Percentiles rank a stretch among this genome's conserved stretches.
Conservation (phyloP, 495 filamentous ascomycete species). For the Penicillium psychrofluorescens region DNA sequence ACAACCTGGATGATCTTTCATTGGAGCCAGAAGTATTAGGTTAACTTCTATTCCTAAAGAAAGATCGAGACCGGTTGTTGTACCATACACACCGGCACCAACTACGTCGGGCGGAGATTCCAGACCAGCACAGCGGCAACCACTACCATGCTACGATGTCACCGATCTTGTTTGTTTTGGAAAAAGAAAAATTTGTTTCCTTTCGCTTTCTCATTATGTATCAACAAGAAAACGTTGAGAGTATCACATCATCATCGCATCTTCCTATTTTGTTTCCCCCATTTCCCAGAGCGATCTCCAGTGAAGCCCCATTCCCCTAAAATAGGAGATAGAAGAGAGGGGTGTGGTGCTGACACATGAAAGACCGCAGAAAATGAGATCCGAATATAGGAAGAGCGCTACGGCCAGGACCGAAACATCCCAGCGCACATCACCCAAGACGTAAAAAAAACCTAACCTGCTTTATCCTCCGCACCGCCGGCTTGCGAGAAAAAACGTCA, state of each 20-base stretch:
- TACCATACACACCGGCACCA: too few relatives aligned
- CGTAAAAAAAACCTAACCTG: slow-evolving; percentile 6
- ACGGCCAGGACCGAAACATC: slow-evolving; percentile 21
- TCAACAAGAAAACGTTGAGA: slow-evolving; percentile 25
- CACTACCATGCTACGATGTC: neutral
- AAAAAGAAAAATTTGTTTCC: slow-evolving; percentile 19
- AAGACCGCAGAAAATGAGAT: slow-evolving; percentile 16
- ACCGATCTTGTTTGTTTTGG: slow-evolving; percentile 7
- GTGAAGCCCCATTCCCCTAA: slow-evolving; percentile 9
- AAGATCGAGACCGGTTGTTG: too few relatives aligned
- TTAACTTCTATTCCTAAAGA: too few relatives aligned
- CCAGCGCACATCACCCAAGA: slow-evolving; percentile 11
- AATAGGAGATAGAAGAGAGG: slow-evolving; percentile 10
- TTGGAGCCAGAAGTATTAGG: too few relatives aligned
- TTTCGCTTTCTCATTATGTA: slow-evolving; percentile 25
- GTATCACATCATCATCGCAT: slow-evolving; percentile 30
- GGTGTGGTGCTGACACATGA: slow-evolving; percentile 7
- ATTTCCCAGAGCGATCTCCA: slow-evolving; percentile 14
- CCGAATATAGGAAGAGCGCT: slow-evolving; percentile 13
- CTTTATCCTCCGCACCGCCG: slow-evolving; percentile 40
- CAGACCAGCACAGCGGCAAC: too few relatives aligned
- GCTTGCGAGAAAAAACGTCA: slow-evolving; percentile 25
- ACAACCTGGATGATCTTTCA: too few relatives aligned
- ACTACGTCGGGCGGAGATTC: too few relatives aligned
- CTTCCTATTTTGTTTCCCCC: slow-evolving; percentile 16